Conservation (phyloP, 164 flowering plant genomes). For the Dillenia suffruticosa region DNA sequence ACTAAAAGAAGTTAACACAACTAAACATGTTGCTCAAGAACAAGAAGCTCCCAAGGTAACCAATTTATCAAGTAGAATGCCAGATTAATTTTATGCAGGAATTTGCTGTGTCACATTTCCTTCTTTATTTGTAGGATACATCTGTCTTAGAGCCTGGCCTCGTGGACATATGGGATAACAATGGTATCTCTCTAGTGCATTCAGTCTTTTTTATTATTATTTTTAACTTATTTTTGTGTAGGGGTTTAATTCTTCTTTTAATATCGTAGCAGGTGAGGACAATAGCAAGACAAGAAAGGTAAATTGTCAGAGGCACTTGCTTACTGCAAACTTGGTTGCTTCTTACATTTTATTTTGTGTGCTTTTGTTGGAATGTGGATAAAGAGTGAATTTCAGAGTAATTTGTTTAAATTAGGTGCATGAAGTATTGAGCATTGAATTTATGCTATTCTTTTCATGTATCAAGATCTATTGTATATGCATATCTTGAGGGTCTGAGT, state of each 20-base stretch:
- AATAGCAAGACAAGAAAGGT: constrained; percentile 46
- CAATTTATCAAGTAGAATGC: background rate
- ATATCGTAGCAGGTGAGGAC: constrained; percentile 36
- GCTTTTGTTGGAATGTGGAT: no score
- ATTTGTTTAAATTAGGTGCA: no score
- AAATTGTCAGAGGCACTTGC: background rate
- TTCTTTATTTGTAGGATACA: background rate
- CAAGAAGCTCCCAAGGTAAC: constrained; percentile 40
- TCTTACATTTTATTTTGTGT: no score
- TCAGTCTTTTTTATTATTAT: background rate
- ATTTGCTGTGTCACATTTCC: background rate
- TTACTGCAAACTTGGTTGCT: no score
- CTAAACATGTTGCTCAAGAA: constrained; percentile 11
- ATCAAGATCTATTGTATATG: no score
- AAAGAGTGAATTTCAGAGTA: no score
- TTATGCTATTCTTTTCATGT: no score
- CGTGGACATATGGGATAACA: constrained; percentile 58
- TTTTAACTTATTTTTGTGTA: background rate
- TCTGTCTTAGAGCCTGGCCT: constrained; percentile 26
- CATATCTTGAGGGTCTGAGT: no score
- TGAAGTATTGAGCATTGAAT: no score
- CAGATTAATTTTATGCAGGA: background rate
- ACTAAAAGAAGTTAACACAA: constrained; percentile 21
- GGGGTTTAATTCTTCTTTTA: background rate
- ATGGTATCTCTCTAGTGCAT: constrained; percentile 32